Evolutionary conservation across 257 asterid species (phyloP).

Genomic region (Gentiana dahurica): DNA sequence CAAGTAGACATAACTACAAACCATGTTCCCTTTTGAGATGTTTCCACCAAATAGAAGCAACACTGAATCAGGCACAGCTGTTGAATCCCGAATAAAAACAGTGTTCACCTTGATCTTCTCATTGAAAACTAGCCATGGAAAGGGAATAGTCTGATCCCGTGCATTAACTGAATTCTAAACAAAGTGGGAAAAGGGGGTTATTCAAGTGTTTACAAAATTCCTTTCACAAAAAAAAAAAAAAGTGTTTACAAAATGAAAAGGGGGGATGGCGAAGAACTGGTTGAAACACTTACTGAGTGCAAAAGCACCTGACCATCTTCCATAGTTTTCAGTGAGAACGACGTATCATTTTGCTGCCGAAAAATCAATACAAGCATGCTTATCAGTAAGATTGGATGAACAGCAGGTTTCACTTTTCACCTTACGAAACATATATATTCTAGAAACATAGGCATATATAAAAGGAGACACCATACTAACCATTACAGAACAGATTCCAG

Average conservation of each 20-base stretch:
- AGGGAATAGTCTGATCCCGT: conserved; percentile 60
- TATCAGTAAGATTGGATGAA: no score
- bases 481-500: conserved; percentile 90
- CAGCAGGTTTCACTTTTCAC: no score
- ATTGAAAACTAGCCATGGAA: conserved; percentile 92
- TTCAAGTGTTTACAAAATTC: no score
- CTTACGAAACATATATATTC: no score
- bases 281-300: conserved; percentile 53
- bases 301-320: conserved; percentile 84
- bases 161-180: conserved; percentile 76
- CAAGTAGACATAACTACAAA: conserved; percentile 13
- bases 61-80: conserved; percentile 81
- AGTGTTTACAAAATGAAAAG: no score
- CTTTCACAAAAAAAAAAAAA: no score
- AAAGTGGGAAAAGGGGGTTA: conserved; percentile 2
- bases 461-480: conserved; percentile 33
- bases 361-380: conserved; percentile 10
- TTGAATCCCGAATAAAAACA: conserved; percentile 87
- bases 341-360: conserved; percentile 78
- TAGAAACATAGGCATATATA: background rate
- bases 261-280: background rate
- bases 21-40: conserved; percentile 52
- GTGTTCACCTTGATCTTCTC: conserved; percentile 88
- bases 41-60: conserved; percentile 91
- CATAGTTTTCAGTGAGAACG: conserved; percentile 89